Base-by-base conservation (phyloP, 202 grass and related monocot species). In the Alloteropsis angusta region DNA sequence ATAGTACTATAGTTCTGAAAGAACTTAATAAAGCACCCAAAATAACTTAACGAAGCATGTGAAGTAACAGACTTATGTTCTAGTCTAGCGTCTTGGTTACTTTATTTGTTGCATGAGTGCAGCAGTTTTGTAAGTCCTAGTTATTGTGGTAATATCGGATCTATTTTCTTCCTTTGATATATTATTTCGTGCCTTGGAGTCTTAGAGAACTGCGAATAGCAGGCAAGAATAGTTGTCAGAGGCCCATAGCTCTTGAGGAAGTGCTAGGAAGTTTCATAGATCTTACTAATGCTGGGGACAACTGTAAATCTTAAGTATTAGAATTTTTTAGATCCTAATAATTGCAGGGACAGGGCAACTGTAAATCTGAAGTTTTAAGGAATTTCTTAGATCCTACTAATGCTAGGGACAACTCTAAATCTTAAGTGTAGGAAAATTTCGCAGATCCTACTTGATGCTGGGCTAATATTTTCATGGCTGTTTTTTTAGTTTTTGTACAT, bases 61-160 rank as follows among this genome's bases (percentile, higher is more conserved):
- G 30, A 72, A 48, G 57, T 72, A 72, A 80, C 32, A 54, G 70
- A 60, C 18, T 55, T 71, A 52, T 80, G 18, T 72, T 63, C 61
- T 68, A 30, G 39, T 92, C 47, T 50, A 65, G 57, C 8, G 56
- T 72, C 34, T 3, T 9, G 49, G 69, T 3, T 77, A 30, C 26
- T 47, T 48, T 60, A 22, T 54, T 59, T 64, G 15, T 75, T 43
- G 22, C 52, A 60, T 13, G 3, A 60, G 8, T 71, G 19, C 10
- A 52, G 23, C 22, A 74, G 45, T 75, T 74, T 88, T 67, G 21
- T 74, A 60, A 48, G 18, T 19, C 30, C 17, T 45, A 59, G 32
- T 81, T 61, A 56, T 60, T 65, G 12, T n/a, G n/a, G n/a, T n/a
- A n/a, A n/a, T n/a, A n/a, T 65, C 46, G 70, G 53, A 32, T 22